These are phyloP conservation scores for Urostyla sp. DNA, from an alignment of 73 alveolate genomes.

Conservation along the genomic window DNA sequence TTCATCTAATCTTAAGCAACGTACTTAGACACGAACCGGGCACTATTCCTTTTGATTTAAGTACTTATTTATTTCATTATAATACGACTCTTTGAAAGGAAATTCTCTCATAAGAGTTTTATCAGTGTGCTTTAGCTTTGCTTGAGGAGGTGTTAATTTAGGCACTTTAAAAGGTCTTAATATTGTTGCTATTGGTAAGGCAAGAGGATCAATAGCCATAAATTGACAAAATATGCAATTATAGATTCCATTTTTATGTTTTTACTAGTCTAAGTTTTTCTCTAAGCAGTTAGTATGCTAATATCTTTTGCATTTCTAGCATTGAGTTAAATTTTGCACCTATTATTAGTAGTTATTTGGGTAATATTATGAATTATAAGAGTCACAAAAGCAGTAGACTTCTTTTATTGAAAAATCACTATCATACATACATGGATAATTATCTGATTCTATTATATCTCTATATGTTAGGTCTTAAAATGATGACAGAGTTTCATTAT, in stretches of 20 bases:
- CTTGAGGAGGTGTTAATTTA: slow-evolving; percentile 21
- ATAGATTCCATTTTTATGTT: slow-evolving; percentile 3
- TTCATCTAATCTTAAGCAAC: slow-evolving; percentile 71
- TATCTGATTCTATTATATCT: background rate
- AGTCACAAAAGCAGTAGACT: slow-evolving; percentile 50
- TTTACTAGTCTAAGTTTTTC: slow-evolving; percentile 13
- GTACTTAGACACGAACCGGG: slow-evolving; percentile 28
- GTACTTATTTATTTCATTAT: background rate
- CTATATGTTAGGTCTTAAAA: background rate
- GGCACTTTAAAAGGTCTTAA: slow-evolving; percentile 63
- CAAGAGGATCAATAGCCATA: slow-evolving; percentile 56
- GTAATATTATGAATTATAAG: background rate
- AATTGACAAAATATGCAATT: slow-evolving; percentile 51
- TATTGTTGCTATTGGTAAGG: slow-evolving; percentile 45
- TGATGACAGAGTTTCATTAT: background rate
- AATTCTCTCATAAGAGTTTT: slow-evolving; percentile 26
- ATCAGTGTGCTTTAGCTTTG: background rate
- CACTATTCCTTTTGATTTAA: background rate
- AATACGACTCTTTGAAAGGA: background rate
- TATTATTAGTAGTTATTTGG: background rate
- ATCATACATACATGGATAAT: slow-evolving; percentile 51
- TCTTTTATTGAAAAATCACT: background rate
- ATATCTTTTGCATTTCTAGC: slow-evolving; percentile 21
- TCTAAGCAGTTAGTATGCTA: slow-evolving; percentile 43
- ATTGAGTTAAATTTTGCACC: background rate